phyloP scores from a whole-genome alignment of 2,329 filamentous ascomycete species.

The Trichoderma asperellum region DNA sequence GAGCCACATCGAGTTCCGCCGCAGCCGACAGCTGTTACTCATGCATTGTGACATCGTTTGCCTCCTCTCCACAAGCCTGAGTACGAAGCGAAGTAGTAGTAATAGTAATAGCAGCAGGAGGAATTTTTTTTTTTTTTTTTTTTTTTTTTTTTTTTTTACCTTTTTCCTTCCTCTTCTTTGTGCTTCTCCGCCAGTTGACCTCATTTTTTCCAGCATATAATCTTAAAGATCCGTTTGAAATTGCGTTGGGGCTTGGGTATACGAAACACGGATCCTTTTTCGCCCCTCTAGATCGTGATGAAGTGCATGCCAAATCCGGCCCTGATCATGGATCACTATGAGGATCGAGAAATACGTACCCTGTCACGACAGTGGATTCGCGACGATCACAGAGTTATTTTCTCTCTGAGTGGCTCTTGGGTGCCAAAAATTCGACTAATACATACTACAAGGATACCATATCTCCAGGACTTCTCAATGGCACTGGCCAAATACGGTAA shows the following conservation, averaged over 20 bases:
- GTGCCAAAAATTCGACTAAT: slow-evolving; percentile 17
- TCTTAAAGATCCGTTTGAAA: background rate
- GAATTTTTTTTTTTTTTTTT: background rate
- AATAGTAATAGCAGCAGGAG: background rate
- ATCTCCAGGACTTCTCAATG: background rate
- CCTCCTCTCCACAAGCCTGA: slow-evolving; percentile 6
- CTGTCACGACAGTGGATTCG: slow-evolving; percentile 20
- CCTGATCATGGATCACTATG: slow-evolving; percentile 27
- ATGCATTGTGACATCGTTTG: slow-evolving; percentile 27
- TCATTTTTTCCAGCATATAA: background rate
- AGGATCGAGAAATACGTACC: slow-evolving; percentile 24
- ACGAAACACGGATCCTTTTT: slow-evolving; percentile 13
- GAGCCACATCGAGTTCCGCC: slow-evolving; percentile 18
- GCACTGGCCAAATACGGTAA: slow-evolving; percentile 16
- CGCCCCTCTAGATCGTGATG: slow-evolving; percentile 24
- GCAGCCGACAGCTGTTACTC: slow-evolving; percentile 2
- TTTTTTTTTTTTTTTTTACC: too few relatives aligned
- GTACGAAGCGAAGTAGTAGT: background rate
- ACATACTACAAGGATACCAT: background rate
- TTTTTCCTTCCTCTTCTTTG: background rate
- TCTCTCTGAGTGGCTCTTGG: background rate
- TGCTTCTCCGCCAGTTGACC: background rate
- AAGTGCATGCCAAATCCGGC: slow-evolving; percentile 22
- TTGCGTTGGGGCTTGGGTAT: background rate
- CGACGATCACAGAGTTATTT: slow-evolving; percentile 19